A percentile compares a stretch with the other conserved stretches of the same genome.
Evolutionary conservation across 371 early-diverging fungal genomes (phyloP).

Genomic region (Thermomucor indicae-seudaticae): DNA sequence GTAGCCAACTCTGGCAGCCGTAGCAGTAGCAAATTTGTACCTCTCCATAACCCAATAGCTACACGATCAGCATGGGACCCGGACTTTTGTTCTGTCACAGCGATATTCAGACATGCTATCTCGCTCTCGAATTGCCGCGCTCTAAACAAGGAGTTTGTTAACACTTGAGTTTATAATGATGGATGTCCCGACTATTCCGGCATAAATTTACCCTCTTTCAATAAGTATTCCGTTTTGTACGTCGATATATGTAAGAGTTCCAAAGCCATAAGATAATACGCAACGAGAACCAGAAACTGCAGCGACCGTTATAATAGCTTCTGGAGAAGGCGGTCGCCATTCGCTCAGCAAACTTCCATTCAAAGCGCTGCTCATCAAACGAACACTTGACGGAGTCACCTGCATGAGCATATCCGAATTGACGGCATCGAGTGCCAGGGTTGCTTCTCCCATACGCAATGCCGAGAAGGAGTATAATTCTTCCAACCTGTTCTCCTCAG

Average conservation of each 20-base stretch:
- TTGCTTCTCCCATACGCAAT: constrained; percentile 19
- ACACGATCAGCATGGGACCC: constrained; percentile 24
- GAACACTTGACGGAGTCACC: constrained; percentile 55
- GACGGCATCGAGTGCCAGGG: constrained; percentile 17
- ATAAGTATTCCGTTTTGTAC: constrained; percentile 33
- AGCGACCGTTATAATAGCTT: constrained; percentile 50
- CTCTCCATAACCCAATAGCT: constrained; percentile 71
- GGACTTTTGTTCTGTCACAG: no score
- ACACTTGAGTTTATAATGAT: neutral
- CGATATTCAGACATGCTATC: constrained; percentile 67
- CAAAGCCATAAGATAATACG: constrained; percentile 53
- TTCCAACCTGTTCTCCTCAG: constrained; percentile 22
- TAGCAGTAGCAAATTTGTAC: constrained; percentile 50
- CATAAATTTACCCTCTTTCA: constrained; percentile 43
- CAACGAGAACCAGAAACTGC: constrained; percentile 47
- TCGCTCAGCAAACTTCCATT: constrained; percentile 28
- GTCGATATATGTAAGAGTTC: constrained; percentile 55
- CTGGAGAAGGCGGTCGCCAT: constrained; percentile 50
- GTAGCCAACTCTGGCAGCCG: constrained; percentile 47
- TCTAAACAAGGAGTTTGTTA: constrained; percentile 10
- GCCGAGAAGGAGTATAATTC: constrained; percentile 15
- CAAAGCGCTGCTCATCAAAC: constrained; percentile 31
- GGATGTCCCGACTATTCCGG: no score
- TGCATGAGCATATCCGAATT: constrained; percentile 26
- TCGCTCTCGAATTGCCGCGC: constrained; percentile 46